phyloP scores from a whole-genome alignment of 176 grass and related monocot genomes.

The Olyra latifolia region DNA sequence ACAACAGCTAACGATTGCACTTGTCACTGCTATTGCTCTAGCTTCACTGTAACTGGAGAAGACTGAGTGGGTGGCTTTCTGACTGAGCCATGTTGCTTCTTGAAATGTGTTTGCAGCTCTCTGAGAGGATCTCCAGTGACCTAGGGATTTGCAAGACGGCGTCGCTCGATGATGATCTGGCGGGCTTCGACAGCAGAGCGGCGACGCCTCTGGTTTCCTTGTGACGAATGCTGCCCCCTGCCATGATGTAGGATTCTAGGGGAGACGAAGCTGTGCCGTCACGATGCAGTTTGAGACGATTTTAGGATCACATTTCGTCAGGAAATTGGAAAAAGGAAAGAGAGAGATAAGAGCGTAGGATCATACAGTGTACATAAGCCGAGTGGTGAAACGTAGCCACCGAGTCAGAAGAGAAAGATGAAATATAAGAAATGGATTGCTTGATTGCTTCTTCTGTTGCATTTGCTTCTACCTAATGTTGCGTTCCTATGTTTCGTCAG shows the following conservation, averaged over 20 bases:
- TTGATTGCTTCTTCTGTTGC: background rate
- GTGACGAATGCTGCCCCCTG: conserved; percentile 20
- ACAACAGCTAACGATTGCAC: background rate
- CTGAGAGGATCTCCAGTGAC: conserved; percentile 53
- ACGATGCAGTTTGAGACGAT: background rate
- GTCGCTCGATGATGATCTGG: background rate
- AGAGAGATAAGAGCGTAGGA: background rate
- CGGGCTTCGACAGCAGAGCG: conserved; percentile 17
- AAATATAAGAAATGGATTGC: conserved; percentile 20
- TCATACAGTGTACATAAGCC: conserved; percentile 21
- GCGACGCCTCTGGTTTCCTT: conserved; percentile 38
- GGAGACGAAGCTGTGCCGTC: conserved; percentile 6
- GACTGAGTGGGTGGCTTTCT: background rate
- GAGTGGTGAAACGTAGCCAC: background rate
- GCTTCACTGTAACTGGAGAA: background rate
- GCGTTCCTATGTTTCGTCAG: background rate
- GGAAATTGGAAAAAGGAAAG: background rate
- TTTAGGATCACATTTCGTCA: conserved; percentile 7
- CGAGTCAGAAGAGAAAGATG: background rate
- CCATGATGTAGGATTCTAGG: background rate
- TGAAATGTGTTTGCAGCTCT: conserved; percentile 52
- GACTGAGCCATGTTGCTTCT: background rate
- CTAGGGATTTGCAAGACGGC: conserved; percentile 35
- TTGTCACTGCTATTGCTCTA: background rate
- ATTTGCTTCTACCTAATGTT: background rate